Evolutionary conservation across 805 yeast species (phyloP), one percentile per base, ranked within the genome.

Genomic region (Metschnikowia matae): DNA sequence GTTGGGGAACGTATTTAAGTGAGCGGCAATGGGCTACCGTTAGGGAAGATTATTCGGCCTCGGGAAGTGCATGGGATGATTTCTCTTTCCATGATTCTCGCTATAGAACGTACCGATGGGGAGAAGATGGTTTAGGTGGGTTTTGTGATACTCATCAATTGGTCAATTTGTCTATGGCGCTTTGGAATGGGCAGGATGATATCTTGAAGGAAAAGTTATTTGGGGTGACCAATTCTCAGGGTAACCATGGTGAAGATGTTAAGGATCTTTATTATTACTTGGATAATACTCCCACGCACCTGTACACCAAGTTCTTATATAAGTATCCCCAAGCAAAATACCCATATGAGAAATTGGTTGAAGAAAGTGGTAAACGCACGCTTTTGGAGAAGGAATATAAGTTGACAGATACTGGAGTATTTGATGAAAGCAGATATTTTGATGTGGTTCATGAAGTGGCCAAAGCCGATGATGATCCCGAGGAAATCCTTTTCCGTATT

Each of bases 221-320:
- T 66, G 97, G 97, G 2, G 78, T 89, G 37, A 89, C 96, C 26
- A 95, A 95, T 46, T 89, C 88, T 13, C 91, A 90, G 65, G 97
- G 97, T 11, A 91, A 91, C 66, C 97, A 90, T 66, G 97, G 97
- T 49, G 97, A 90, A 65, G 97, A 90, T 66, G 96, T 89, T 53
- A 90, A 90, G 70, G 95, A 87, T 62, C 67, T 84, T 57, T 87
- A 87, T 65, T 90, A 82, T 64, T 89, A 90, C 62, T 75, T 90
- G 53, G 97, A 90, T 70, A 90, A 89, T 69, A 87, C 95, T 11
- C 97, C 97, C 6, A 80, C 96, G 5, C 97, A 90, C 70, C 84
- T 96, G 34, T 90, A 89, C 70, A 86, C 89, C 87, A 90, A 91
- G 73, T 89, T 84, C 59, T 75, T 89, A 51, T 90, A 90, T 79